These are phyloP conservation scores for Saturnispora hagleri DNA, from an alignment of 805 yeast species.

Conservation along the genomic window DNA sequence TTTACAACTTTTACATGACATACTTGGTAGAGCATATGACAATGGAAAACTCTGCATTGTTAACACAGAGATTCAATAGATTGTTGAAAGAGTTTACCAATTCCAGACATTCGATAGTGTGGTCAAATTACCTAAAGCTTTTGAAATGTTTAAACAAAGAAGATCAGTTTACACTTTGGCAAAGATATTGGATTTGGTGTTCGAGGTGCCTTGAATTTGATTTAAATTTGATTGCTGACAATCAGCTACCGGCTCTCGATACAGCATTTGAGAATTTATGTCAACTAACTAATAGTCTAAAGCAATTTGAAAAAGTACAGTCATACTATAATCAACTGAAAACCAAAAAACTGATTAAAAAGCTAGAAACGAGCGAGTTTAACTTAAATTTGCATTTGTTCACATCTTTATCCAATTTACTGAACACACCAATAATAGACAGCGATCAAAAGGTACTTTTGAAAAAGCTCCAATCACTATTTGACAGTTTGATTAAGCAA, in stretches of 20 bases:
- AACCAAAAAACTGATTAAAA: slow-evolving; percentile 8
- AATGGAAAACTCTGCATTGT: neutral
- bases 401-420: neutral
- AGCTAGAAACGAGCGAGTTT: neutral
- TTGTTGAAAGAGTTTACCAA: neutral
- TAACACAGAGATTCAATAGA: neutral
- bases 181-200: slow-evolving; percentile 3
- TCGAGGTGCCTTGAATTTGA: neutral
- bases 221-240: neutral
- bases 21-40: neutral
- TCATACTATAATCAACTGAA: slow-evolving; percentile 17
- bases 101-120: neutral
- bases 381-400: neutral
- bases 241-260: neutral
- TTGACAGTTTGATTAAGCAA: slow-evolving; percentile 27
- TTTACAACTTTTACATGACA: neutral
- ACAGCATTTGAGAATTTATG: slow-evolving; percentile 2
- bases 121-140: slow-evolving; percentile 5
- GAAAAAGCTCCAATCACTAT: slow-evolving; percentile 16
- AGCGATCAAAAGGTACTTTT: neutral
- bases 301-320: slow-evolving; percentile 9
- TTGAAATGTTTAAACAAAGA: neutral
- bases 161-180: neutral
- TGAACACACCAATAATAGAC: slow-evolving; percentile 13
- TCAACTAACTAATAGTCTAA: neutral